phyloP scores from a whole-genome alignment of 352 stramenopile genomes.

The Phytophthora gonapodyides region DNA sequence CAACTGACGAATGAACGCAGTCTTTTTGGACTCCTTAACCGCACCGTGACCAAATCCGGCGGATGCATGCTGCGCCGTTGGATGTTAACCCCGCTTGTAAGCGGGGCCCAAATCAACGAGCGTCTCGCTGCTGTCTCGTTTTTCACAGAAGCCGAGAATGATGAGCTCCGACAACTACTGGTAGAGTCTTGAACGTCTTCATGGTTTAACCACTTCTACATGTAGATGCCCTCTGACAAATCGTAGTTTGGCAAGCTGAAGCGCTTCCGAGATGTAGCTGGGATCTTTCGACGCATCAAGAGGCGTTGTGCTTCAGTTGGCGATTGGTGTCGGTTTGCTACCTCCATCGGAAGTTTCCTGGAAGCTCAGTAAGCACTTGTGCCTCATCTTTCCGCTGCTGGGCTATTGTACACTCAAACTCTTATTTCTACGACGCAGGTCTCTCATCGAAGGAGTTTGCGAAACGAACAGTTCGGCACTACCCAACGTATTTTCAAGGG shows the following conservation, averaged over 20 bases:
- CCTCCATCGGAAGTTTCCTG: conserved; percentile 66
- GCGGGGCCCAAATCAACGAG: conserved; percentile 50
- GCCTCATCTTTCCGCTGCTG: background rate
- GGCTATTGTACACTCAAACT: background rate
- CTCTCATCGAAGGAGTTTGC: conserved; percentile 29
- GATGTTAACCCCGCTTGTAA: conserved; percentile 78
- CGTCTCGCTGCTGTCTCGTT: conserved; percentile 65
- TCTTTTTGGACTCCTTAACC: conserved; percentile 81
- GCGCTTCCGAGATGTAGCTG: conserved; percentile 62
- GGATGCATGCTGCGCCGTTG: conserved; percentile 64
- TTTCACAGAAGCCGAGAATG: conserved; percentile 52
- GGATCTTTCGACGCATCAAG: conserved; percentile 69
- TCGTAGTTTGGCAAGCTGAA: conserved; percentile 63
- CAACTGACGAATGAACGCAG: conserved; percentile 32
- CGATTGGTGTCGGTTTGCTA: conserved; percentile 70
- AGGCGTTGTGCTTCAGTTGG: conserved; percentile 59
- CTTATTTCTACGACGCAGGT: conserved; percentile 17
- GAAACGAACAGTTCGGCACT: conserved; percentile 26
- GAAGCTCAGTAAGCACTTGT: conserved; percentile 51
- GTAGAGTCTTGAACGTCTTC: conserved; percentile 30
- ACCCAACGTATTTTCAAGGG: conserved; percentile 41
- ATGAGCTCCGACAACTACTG: conserved; percentile 62
- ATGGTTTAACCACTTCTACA: background rate
- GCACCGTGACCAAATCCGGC: conserved; percentile 74
- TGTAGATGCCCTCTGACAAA: conserved; percentile 7